These are phyloP conservation scores for Cutaneotrichosporon cavernicola DNA, from an alignment of 1,284 basidiomycete genomes.

Conservation along the genomic window DNA sequence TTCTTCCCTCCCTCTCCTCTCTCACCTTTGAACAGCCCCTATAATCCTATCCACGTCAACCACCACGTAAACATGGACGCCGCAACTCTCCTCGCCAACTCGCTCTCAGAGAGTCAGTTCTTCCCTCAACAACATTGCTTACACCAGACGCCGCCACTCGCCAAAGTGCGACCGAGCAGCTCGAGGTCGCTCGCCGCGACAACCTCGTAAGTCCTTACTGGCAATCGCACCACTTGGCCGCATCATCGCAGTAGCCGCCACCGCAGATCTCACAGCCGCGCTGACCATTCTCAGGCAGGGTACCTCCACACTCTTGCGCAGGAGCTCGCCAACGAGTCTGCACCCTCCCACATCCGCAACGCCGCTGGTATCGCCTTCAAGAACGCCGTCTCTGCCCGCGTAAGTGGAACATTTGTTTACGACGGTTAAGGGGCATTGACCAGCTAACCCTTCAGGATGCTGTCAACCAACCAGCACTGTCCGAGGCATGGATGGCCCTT, in stretches of 20 bases:
- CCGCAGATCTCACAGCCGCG: background rate
- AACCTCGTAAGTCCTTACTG: constrained; percentile 67
- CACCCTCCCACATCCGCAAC: constrained; percentile 76
- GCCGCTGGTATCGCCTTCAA: constrained; percentile 96
- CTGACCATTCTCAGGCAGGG: constrained; percentile 61
- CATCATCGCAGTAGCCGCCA: constrained; percentile 2
- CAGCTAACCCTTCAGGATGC: constrained; percentile 61
- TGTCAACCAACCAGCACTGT: constrained; percentile 71
- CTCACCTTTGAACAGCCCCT: background rate
- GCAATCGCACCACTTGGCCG: background rate
- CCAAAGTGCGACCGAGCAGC: constrained; percentile 80
- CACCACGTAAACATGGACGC: constrained; percentile 69
- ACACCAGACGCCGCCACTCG: constrained; percentile 73
- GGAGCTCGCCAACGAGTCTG: constrained; percentile 73
- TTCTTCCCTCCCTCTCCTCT: background rate
- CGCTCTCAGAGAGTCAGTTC: constrained; percentile 76
- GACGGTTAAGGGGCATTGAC: background rate
- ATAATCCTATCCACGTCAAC: constrained; percentile 15
- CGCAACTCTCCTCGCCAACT: constrained; percentile 80
- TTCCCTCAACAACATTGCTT: constrained; percentile 29
- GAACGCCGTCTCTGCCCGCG: constrained; percentile 87
- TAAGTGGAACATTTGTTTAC: constrained; percentile 55
- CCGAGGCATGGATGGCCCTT: constrained; percentile 77
- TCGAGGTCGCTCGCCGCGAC: constrained; percentile 76
- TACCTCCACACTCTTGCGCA: constrained; percentile 84